Conservation (phyloP, 371 early-diverging fungal genomes). For the Dipsacomyces acuminosporus region DNA sequence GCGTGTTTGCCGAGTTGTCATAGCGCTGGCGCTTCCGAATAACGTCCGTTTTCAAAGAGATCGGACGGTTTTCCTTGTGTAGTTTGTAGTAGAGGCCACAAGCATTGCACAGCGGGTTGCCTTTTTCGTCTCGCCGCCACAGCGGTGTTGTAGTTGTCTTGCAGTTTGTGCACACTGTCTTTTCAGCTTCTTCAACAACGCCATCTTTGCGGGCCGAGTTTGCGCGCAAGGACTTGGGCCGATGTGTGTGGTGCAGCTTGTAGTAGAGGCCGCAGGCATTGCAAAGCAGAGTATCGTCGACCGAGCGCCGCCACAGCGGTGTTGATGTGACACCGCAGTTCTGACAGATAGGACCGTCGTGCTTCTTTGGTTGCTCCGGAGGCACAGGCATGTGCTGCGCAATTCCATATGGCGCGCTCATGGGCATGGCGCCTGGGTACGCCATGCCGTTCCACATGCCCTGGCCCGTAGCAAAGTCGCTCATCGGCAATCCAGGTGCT, state of each 20-base stretch:
- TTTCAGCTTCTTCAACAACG: slow-evolving; percentile 30
- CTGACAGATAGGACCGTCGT: slow-evolving; percentile 55
- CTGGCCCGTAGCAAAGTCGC: slow-evolving; percentile 26
- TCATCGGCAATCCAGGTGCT: slow-evolving; percentile 36
- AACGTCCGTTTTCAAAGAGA: slow-evolving; percentile 73
- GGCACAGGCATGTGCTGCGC: slow-evolving; percentile 6
- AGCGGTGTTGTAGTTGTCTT: slow-evolving; percentile 84
- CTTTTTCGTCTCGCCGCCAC: slow-evolving; percentile 88
- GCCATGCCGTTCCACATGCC: slow-evolving; percentile 38
- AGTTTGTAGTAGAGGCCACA: slow-evolving; percentile 94
- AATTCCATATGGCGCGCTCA: slow-evolving; percentile 21
- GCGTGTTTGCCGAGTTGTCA: slow-evolving; percentile 37
- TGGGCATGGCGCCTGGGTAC: slow-evolving; percentile 27
- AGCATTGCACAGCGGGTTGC: slow-evolving; percentile 88
- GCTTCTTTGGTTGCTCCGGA: slow-evolving; percentile 14
- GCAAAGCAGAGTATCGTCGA: slow-evolving; percentile 79
- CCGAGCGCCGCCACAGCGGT: slow-evolving; percentile 92
- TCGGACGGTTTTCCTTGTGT: slow-evolving; percentile 77
- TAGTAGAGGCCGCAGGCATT: slow-evolving; percentile 96
- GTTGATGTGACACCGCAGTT: slow-evolving; percentile 90
- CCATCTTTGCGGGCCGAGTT: slow-evolving; percentile 39
- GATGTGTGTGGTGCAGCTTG: slow-evolving; percentile 67
- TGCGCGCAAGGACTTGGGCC: slow-evolving; percentile 52
- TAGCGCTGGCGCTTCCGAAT: slow-evolving; percentile 77
- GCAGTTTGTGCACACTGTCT: slow-evolving; percentile 80